phyloP scores from a whole-genome alignment of 768 basidiomycete genomes.

The Suillus occidentalis region DNA sequence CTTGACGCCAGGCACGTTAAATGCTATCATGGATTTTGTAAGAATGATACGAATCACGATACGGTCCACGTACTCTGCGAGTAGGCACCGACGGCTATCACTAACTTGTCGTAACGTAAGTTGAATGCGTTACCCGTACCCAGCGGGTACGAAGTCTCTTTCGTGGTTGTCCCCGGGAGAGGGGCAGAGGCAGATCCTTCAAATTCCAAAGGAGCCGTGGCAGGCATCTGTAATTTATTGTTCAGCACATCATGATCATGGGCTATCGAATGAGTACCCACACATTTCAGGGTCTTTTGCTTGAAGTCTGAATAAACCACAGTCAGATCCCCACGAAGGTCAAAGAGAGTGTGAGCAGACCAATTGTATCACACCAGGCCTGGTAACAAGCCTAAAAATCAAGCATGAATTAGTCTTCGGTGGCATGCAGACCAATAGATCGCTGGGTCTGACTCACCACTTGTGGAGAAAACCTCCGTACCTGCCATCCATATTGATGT shows the following conservation, averaged over 20 bases:
- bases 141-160: conserved; percentile 17
- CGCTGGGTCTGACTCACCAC: conserved; percentile 39
- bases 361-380: conserved; percentile 76
- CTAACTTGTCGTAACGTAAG: conserved; percentile 74
- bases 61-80: conserved; percentile 60
- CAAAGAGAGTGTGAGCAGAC: conserved; percentile 30
- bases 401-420: neutral
- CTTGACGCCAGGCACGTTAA: conserved; percentile 74
- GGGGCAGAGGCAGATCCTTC: conserved; percentile 20
- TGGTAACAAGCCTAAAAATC: conserved; percentile 56
- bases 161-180: conserved; percentile 16
- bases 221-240: conserved; percentile 51
- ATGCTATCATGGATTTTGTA: conserved; percentile 42
- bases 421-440: neutral
- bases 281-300: conserved; percentile 59
- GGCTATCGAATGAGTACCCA: conserved; percentile 33
- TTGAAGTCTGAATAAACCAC: conserved; percentile 48
- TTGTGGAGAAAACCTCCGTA: conserved; percentile 55
- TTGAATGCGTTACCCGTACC: conserved; percentile 45
- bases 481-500: conserved; percentile 32
- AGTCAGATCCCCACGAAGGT: conserved; percentile 1
- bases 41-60: conserved; percentile 8
- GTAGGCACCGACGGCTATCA: conserved; percentile 85
- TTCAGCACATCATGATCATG: neutral
- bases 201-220: conserved; percentile 47